phyloP scores from a whole-genome alignment of 169 alveolate species.

The Amoebophrya sp. region DNA sequence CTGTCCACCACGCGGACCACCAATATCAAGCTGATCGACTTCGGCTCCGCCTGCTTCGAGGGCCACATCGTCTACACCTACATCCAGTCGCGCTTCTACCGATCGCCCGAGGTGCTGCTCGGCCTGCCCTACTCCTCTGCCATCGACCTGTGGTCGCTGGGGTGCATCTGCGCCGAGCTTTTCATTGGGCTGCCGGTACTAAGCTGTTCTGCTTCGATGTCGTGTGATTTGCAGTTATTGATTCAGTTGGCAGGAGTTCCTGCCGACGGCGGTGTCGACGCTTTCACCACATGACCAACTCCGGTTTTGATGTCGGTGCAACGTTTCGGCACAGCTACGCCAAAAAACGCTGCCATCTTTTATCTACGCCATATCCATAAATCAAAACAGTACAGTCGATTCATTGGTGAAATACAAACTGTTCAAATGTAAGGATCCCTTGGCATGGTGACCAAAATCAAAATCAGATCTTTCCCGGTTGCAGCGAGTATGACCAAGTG shows the following conservation, averaged over 20 bases:
- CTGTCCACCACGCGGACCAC: slow-evolving; percentile 54
- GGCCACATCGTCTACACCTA: slow-evolving; percentile 55
- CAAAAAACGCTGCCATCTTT: too few relatives aligned
- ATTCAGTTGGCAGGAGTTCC: too few relatives aligned
- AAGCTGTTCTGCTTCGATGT: too few relatives aligned
- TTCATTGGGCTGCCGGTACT: slow-evolving; percentile 60
- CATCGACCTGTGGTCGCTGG: slow-evolving; percentile 95
- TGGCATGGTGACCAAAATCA: neutral
- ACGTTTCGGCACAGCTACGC: too few relatives aligned
- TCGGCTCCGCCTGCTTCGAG: slow-evolving; percentile 66
- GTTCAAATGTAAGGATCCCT: too few relatives aligned
- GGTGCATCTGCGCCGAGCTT: slow-evolving; percentile 92
- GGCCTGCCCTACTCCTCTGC: slow-evolving; percentile 82
- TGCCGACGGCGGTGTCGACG: too few relatives aligned
- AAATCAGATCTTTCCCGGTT: neutral
- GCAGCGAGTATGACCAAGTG: neutral
- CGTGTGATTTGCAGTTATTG: too few relatives aligned
- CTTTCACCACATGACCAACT: too few relatives aligned
- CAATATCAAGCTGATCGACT: slow-evolving; percentile 68
- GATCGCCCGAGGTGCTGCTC: slow-evolving; percentile 58
- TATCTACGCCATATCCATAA: too few relatives aligned
- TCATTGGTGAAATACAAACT: too few relatives aligned
- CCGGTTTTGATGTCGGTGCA: too few relatives aligned
- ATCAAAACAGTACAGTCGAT: too few relatives aligned
- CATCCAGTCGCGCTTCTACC: slow-evolving; percentile 70